These are phyloP conservation scores for Aspergillus pseudoviridinutans DNA, from an alignment of 2,329 filamentous ascomycete genomes.

Conservation along the genomic window DNA sequence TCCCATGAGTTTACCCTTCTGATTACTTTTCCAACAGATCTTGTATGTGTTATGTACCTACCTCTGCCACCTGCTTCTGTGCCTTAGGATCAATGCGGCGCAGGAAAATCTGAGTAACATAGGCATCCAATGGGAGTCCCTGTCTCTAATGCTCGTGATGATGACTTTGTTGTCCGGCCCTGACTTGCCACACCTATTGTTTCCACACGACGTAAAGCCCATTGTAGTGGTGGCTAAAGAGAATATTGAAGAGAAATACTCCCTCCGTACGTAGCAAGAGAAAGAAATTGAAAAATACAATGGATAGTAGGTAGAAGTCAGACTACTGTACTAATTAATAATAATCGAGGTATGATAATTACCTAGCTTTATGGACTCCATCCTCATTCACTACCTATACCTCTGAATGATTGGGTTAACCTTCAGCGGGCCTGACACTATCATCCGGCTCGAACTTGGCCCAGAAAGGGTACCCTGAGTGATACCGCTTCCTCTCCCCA, in stretches of 20 bases:
- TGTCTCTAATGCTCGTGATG: neutral
- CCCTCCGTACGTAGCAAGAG: neutral
- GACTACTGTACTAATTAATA: neutral
- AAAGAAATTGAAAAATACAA: neutral
- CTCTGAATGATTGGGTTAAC: neutral
- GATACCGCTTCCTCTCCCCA: constrained; percentile 16
- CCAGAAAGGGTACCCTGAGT: constrained; percentile 18
- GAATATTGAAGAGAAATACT: neutral
- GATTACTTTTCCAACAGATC: constrained; percentile 7
- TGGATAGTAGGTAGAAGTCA: neutral
- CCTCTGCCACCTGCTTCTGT: neutral
- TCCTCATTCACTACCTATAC: neutral
- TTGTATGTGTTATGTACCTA: neutral
- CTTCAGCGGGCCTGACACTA: constrained; percentile 10
- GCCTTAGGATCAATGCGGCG: neutral
- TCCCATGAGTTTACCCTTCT: constrained; percentile 4
- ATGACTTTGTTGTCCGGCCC: neutral
- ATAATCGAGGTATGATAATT: constrained; percentile 1
- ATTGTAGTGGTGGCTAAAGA: neutral
- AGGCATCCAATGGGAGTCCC: neutral
- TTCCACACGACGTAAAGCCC: neutral
- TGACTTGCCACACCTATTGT: neutral
- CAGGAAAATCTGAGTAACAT: neutral
- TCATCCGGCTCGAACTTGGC: constrained; percentile 4
- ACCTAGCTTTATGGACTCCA: constrained; percentile 3